These are phyloP conservation scores for Stylonectria norvegica DNA, from an alignment of 2,329 filamentous ascomycete species.

Conservation along the genomic window DNA sequence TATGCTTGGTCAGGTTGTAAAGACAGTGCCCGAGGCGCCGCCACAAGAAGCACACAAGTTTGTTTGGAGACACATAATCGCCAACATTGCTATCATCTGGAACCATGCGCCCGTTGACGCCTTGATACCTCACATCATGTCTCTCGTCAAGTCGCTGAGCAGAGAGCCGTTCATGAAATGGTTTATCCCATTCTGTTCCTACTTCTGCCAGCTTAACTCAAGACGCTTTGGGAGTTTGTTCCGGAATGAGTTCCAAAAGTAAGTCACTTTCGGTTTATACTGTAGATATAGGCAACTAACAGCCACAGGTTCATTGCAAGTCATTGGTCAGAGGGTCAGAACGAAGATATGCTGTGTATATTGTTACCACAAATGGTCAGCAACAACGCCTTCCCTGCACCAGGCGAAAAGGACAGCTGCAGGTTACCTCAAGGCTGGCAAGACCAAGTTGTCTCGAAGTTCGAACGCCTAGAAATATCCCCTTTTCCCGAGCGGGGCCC, in stretches of 20 bases:
- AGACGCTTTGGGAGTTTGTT: constrained; percentile 77
- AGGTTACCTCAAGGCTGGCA: constrained; percentile 66
- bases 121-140: constrained; percentile 65
- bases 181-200: constrained; percentile 83
- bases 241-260: constrained; percentile 77
- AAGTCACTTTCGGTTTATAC: constrained; percentile 28
- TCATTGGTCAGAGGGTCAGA: constrained; percentile 64
- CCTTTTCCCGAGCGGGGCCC: constrained; percentile 63
- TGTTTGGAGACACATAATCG: constrained; percentile 58
- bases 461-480: constrained; percentile 61
- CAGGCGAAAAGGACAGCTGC: constrained; percentile 51
- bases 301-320: constrained; percentile 65
- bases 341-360: constrained; percentile 67
- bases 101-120: constrained; percentile 76
- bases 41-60: constrained; percentile 36
- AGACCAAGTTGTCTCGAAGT: constrained; percentile 66
- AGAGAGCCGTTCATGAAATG: constrained; percentile 63
- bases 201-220: constrained; percentile 69
- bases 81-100: constrained; percentile 63
- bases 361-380: constrained; percentile 64
- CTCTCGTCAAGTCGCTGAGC: constrained; percentile 63
- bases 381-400: constrained; percentile 51
- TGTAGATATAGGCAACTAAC: constrained; percentile 14
- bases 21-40: constrained; percentile 34
- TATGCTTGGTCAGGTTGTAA: constrained; percentile 48